Evolutionary conservation across 257 asterid genomes (phyloP), one percentile per base, ranked within the genome.

Genomic region (Fraxinus excelsior): DNA sequence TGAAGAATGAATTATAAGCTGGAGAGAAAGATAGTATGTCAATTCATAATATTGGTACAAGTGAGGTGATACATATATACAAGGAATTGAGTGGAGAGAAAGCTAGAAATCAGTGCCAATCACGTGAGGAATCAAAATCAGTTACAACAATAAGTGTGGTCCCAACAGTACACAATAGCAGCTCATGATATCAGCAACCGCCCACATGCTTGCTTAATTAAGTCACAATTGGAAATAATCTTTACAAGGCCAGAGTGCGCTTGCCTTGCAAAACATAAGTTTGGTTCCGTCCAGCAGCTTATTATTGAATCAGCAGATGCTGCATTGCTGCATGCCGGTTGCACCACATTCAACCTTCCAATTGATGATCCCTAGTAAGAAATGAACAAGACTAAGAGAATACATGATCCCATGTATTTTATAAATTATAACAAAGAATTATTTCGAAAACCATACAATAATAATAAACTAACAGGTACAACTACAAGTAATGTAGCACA

Each of bases 251-350:
- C 96, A 60, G 96, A 85, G 74, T 88, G 87, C 69, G 86, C 79
- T 73, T 82, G 93, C 87, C 87, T 82, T 1, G 90, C 62, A 49
- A 87, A 91, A 74, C 88, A 84, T 28, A 85, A 38, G 87, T 82
- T 87, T 44, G 97, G 94, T 65, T 96, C 98, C 1, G 98, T 93
- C 82, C 91, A 93, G 70, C 97, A 89, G 82, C 98, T 95, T 76
- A 84, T 80, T 60, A 82, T 72, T 65, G 99, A 90, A 78, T 93
- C 98, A 14, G 85, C 89, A 49, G 98, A 91, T 71, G 92, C 98
- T 64, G 87, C 97, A 79, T 85, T 91, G 90, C 97, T 93, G 85
- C 91, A 87, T 72, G 93, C 88, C 70, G 94, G 92, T 80, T 86
- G 96, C 82, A 82, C 76, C 29, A 75, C 78, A 21, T 81, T 88